Percentiles rank a stretch among this genome's conserved stretches.
These are phyloP conservation scores for Deakozyma indianensis DNA, from an alignment of 805 yeast genomes.

Conservation along the genomic window DNA sequence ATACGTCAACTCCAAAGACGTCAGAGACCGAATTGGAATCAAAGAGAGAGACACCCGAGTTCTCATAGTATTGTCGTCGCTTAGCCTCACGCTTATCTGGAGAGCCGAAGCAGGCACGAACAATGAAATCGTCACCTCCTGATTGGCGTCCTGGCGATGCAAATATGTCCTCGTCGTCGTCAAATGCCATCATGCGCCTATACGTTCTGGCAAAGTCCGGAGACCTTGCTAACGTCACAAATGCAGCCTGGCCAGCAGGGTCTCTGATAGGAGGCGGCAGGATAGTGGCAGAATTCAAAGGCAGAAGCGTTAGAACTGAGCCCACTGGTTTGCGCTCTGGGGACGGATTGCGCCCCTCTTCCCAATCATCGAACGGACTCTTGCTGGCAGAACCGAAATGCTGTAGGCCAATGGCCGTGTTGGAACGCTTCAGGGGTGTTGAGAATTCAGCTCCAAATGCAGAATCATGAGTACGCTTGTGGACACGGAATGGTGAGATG, in stretches of 20 bases:
- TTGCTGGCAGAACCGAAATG: slow-evolving; percentile 5
- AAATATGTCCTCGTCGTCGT: neutral
- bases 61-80: slow-evolving; percentile 16
- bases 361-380: neutral
- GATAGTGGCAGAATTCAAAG: neutral
- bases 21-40: slow-evolving; percentile 25
- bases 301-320: neutral
- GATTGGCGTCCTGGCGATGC: neutral
- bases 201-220: neutral
- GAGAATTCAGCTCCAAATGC: neutral
- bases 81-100: slow-evolving; percentile 21
- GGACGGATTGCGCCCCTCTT: neutral
- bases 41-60: slow-evolving; percentile 11
- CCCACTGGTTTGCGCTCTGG: neutral
- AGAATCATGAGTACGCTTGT: neutral
- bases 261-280: neutral
- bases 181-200: slow-evolving; percentile 5
- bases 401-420: slow-evolving; percentile 15
- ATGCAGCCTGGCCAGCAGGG: neutral
- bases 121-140: slow-evolving; percentile 20
- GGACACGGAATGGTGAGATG: slow-evolving; percentile 1
- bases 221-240: neutral
- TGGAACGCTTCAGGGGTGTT: slow-evolving; percentile 4
- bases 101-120: slow-evolving; percentile 23
- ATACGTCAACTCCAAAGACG: slow-evolving; percentile 44